phyloP scores from a whole-genome alignment of 495 filamentous ascomycete genomes.

The Hypomontagnella monticulosa region DNA sequence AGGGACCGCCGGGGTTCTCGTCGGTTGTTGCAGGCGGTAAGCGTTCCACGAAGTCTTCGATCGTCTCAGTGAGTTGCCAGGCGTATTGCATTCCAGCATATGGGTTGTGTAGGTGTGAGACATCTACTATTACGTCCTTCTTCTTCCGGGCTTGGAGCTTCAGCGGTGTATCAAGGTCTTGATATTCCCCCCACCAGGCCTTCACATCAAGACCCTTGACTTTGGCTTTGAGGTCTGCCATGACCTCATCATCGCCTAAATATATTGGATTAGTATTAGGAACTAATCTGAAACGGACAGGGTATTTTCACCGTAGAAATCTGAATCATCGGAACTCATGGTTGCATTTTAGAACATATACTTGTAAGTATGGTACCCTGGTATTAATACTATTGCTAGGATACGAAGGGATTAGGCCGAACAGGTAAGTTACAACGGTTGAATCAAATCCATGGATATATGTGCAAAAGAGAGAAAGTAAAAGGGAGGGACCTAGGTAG shows the following conservation, averaged over 20 bases:
- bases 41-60: constrained; percentile 69
- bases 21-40: constrained; percentile 70
- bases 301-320: constrained; percentile 70
- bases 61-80: constrained; percentile 66
- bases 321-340: constrained; percentile 72
- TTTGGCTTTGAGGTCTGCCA: constrained; percentile 44
- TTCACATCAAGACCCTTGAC: constrained; percentile 57
- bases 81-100: constrained; percentile 54
- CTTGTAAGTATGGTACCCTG: not conserved
- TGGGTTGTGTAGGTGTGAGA: constrained; percentile 53
- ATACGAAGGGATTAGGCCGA: not conserved
- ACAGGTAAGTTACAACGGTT: not conserved
- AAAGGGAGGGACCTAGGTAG: not conserved
- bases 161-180: constrained; percentile 42
- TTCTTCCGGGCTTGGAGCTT: constrained; percentile 33
- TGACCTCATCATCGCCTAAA: constrained; percentile 64
- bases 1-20: constrained; percentile 54
- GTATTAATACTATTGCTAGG: not conserved
- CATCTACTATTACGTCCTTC: constrained; percentile 28
- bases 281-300: constrained; percentile 5
- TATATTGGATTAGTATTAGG: constrained; percentile 28
- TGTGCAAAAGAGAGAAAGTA: not conserved
- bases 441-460: not conserved
- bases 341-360: constrained; percentile 7
- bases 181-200: constrained; percentile 55